Base-by-base conservation (phyloP, 2,329 filamentous ascomycete species). In the Aspergillus oerlinghausenensis region DNA sequence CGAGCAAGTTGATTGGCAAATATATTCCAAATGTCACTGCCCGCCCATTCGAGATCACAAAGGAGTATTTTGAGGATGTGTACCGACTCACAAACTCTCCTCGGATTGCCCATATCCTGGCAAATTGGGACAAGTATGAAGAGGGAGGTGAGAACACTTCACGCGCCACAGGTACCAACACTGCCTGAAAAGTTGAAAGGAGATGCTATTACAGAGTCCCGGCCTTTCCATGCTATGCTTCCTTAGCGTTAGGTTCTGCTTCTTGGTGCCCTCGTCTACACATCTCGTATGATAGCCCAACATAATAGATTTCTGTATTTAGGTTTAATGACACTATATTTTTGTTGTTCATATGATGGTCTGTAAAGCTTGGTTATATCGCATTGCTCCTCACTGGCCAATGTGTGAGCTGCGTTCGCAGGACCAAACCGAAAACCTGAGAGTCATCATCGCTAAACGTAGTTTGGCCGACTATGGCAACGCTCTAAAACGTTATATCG, bases 1-100 rank as follows among this genome's bases (percentile, higher is more conserved):
- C 94, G 4, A 89, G 90, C 74, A 97, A 97, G 83, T 80, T 99
- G 70, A 84, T 99, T 65, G 94, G 94, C 70, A 99, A 99, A 79
- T 99, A 99, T 79, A 97, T 99, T 65, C 94, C 94, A 66, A 99
- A 99, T 77, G 95, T 99, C 65, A 99, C 94, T 55, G 94, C 94
- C 57, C 88, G 88, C 77, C 94, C 94, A 17, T 99, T 99, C 73
- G 91, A 92, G 74, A 82, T 99, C 64, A 96, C 92, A 55, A 96
- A 92, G 83, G 94, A 97, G 80, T 99, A 99, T 80, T 99, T 99
- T 77, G 93, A 99, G 83, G 94, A 97, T 71, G 95, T 99, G 51
- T 97, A 97, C 80, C 86, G 86, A 68, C 79, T 99, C 73, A 99
- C 94, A 54, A 97, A 95, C 79, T 84, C 81, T 21, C 85, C 85